Base-by-base conservation (phyloP, 805 yeast species). In the Cyberlindnera bimundalis region DNA sequence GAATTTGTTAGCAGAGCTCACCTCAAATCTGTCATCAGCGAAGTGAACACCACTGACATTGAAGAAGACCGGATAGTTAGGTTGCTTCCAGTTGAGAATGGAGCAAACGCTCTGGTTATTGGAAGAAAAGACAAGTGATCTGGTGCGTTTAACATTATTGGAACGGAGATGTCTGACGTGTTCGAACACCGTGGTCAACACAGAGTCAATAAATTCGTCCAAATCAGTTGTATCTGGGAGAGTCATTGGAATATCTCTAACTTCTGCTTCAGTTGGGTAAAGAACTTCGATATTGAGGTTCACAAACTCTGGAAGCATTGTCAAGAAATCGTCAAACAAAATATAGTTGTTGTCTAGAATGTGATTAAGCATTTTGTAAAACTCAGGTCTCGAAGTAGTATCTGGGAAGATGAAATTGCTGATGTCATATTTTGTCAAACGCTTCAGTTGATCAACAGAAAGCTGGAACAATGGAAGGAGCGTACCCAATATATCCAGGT, bases 41-140 rank as follows among this genome's bases (percentile, higher is more conserved):
- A 59, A 68, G 28, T 71, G 65, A 10, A 81, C 66, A n/a, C 88
- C 86, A 52, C 79, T 81, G 74, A 90, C 77, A 41, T 81, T 78
- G 64, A 86, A 84, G 50, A 93, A 80, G 1, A 93, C 98, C 0
- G 99, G 97, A 64, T 84, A 93, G 60, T 91, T 91, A 12, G 99
- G 98, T 64, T 93, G 99, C 63, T 93, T 93, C 99, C 99, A 93
- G 64, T 93, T 93, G 52, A 93, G 66, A 33, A 88, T 84, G 10
- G 96, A 87, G 64, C 98, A 93, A n/a, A 89, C 87, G 33, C 80
- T 77, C 25, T 96, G 84, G 61, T 89, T 88, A 41, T 84, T 77
- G 1, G 96, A 87, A 11, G 95, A 78, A 62, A 93, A 86, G 9
- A 91, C 80, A 31, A 93, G 66, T 1, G 95, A 79, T 44, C 96